Evolutionary conservation across 305 asterid species (phyloP).

Genomic region (Striga hermonthica): DNA sequence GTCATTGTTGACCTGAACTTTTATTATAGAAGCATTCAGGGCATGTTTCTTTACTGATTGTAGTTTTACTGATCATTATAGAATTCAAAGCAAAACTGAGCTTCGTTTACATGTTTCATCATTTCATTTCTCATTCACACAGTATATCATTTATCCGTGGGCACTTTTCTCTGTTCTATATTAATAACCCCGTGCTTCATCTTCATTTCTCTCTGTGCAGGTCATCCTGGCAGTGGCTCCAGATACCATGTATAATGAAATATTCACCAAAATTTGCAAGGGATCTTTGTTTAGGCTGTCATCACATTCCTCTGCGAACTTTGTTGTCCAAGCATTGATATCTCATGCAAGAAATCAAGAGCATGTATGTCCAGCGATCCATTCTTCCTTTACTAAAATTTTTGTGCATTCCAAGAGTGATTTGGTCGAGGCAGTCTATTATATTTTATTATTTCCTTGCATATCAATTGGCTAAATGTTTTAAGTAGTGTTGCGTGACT

Average conservation of each 20-base stretch:
- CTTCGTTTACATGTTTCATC: conserved; percentile 3
- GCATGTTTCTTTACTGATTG: conserved; percentile 2
- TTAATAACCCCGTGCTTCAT: conserved; percentile 17
- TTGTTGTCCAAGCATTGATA: conserved; percentile 78
- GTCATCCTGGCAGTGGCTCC: conserved; percentile 90
- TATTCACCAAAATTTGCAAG: conserved; percentile 59
- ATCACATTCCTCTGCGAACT: conserved; percentile 68
- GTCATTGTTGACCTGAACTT: conserved; percentile 1
- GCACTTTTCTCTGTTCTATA: conserved; percentile 15
- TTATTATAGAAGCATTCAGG: conserved; percentile 1
- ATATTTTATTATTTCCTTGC: conserved; percentile 9
- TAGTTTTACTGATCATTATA: conserved; percentile 5
- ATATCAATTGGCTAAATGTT: conserved; percentile 24
- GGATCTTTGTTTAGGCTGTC: conserved; percentile 63
- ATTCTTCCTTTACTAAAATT: conserved; percentile 15
- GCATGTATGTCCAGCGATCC: conserved; percentile 52
- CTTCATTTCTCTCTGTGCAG: conserved; percentile 44
- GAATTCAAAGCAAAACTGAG: conserved; percentile 9
- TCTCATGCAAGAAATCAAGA: conserved; percentile 72
- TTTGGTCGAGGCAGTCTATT: not conserved
- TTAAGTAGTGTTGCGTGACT: too few species aligned
- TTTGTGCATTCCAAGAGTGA: conserved; percentile 18
- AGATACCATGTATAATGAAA: conserved; percentile 56
- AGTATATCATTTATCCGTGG: not conserved
- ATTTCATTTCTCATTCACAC: conserved; percentile 12